Evolutionary conservation across 2,329 filamentous ascomycete genomes (phyloP).

Genomic region (Ilyonectria robusta): DNA sequence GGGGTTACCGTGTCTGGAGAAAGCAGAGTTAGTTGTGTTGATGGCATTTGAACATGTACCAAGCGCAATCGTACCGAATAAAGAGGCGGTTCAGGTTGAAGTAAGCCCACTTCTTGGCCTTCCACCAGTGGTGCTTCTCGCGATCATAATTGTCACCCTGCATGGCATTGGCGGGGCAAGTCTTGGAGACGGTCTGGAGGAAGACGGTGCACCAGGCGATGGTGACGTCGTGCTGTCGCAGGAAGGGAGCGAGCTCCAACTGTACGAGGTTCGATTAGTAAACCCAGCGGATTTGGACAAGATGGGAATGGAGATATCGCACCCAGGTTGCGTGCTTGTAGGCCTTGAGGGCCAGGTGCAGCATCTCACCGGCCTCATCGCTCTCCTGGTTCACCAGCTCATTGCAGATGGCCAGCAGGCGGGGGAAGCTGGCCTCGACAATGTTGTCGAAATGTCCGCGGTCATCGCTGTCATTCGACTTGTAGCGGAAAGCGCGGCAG

Average conservation of each 20-base stretch:
- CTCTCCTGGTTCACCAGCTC: conserved; percentile 92
- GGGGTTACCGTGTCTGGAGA: conserved; percentile 87
- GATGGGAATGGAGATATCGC: conserved; percentile 34
- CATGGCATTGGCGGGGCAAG: conserved; percentile 84
- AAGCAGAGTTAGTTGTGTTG: not conserved
- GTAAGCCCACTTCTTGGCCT: conserved; percentile 99
- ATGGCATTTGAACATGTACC: not conserved
- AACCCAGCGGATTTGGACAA: not conserved
- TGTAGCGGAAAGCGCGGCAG: conserved; percentile 96
- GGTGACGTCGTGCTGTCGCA: conserved; percentile 86
- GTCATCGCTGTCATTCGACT: conserved; percentile 81
- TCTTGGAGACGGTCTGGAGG: conserved; percentile 88
- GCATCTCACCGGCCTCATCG: conserved; percentile 95
- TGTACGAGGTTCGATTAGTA: conserved; percentile 58
- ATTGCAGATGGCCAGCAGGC: conserved; percentile 88
- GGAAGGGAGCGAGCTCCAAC: conserved; percentile 86
- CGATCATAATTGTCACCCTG: conserved; percentile 88
- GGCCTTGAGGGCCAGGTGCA: conserved; percentile 93
- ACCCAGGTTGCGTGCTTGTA: conserved; percentile 99
- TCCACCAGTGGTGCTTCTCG: conserved; percentile 98
- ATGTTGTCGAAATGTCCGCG: conserved; percentile 94
- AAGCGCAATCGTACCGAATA: conserved; percentile 74
- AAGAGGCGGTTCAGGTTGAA: conserved; percentile 97
- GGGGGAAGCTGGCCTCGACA: conserved; percentile 90
- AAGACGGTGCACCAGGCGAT: conserved; percentile 98